Evolutionary conservation across 768 basidiomycete genomes (phyloP).

Genomic region (Tephrocybe sp.): DNA sequence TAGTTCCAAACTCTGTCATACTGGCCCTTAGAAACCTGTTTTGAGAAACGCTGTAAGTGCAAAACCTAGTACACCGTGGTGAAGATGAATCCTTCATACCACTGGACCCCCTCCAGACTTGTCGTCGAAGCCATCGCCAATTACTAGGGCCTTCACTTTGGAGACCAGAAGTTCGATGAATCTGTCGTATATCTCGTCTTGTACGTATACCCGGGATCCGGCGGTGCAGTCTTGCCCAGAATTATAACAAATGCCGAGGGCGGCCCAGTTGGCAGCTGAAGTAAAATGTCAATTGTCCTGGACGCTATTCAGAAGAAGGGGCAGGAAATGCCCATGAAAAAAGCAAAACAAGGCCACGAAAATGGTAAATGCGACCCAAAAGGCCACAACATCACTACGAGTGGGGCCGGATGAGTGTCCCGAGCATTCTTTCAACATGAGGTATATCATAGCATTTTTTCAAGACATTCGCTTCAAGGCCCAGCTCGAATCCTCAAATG

Average conservation of each 20-base stretch:
- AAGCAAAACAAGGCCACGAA: not conserved
- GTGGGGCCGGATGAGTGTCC: not conserved
- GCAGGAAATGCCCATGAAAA: not conserved
- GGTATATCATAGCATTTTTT: too few species aligned
- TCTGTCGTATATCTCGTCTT: constrained; percentile 83
- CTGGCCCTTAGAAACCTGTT: constrained; percentile 76
- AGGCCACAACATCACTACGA: too few species aligned
- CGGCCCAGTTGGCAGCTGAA: constrained; percentile 80
- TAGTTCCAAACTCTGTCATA: constrained; percentile 86
- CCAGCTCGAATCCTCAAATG: too few species aligned
- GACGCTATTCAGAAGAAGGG: not conserved
- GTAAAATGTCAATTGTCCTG: not conserved
- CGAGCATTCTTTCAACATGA: not conserved
- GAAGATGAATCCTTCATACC: constrained; percentile 40
- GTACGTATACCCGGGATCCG: constrained; percentile 86
- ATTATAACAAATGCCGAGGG: constrained; percentile 83
- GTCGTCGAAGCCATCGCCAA: constrained; percentile 82
- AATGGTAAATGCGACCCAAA: not conserved
- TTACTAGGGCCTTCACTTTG: constrained; percentile 65
- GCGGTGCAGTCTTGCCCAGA: constrained; percentile 94
- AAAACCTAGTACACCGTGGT: constrained; percentile 3
- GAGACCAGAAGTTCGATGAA: constrained; percentile 66
- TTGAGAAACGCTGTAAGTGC: not conserved
- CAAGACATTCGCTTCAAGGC: too few species aligned
- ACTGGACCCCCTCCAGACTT: constrained; percentile 77